A percentile compares a stretch with the other conserved stretches of the same genome.
Evolutionary conservation across 495 filamentous ascomycete species (phyloP).

Genomic region (Penicillium riverlandense): DNA sequence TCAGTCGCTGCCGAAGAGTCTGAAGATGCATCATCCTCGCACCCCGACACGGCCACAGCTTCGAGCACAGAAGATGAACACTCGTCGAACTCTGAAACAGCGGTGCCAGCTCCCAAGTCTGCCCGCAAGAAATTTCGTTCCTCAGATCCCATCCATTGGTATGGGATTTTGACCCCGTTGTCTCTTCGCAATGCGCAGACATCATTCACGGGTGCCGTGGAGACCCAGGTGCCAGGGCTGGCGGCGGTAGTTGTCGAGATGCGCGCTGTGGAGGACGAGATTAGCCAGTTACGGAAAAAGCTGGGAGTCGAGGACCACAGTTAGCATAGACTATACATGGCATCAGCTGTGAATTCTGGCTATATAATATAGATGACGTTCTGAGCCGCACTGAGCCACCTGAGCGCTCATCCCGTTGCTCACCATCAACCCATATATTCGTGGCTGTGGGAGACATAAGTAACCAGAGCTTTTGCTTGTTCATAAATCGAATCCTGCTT

Average conservation of each 20-base stretch:
- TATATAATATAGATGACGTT: too few species aligned
- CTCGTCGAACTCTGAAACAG: not conserved
- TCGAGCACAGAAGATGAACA: not conserved
- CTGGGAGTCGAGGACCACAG: constrained; percentile 4
- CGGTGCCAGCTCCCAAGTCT: constrained; percentile 2
- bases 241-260: constrained; percentile 59
- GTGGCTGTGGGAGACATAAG: too few species aligned
- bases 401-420: too few species aligned
- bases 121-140: constrained; percentile 21
- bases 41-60: not conserved
- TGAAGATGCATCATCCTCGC: not conserved
- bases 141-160: constrained; percentile 60
- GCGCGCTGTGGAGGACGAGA: constrained; percentile 56
- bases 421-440: too few species aligned
- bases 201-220: constrained; percentile 34
- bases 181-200: constrained; percentile 55
- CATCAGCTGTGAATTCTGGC: too few species aligned
- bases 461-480: too few species aligned
- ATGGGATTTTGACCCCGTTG: constrained; percentile 57
- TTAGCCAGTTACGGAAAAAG: constrained; percentile 46
- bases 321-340: not conserved
- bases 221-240: constrained; percentile 26
- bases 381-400: too few species aligned
- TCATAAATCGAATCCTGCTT: too few species aligned
- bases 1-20: not conserved